Conservation (phyloP, 441 rosid species). For the Croton setiger region DNA sequence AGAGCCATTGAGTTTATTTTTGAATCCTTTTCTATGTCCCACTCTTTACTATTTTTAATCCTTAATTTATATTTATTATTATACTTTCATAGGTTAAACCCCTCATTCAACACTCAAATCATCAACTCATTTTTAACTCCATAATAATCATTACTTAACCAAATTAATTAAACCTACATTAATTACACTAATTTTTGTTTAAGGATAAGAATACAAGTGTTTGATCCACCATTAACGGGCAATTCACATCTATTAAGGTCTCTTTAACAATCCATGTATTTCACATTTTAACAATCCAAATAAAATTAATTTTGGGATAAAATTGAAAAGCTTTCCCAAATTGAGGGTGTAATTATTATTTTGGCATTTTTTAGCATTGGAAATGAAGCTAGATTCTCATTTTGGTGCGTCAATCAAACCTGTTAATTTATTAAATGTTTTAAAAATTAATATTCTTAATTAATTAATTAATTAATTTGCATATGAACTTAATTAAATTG, state of each 20-base stretch:
- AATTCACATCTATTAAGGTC: too few species aligned
- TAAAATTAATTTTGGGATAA: too few species aligned
- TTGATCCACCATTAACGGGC: constrained; percentile 7
- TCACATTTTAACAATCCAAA: too few species aligned
- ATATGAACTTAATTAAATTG: background rate
- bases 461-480: too few species aligned
- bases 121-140: background rate
- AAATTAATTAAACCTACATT: background rate
- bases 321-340: too few species aligned
- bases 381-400: too few species aligned
- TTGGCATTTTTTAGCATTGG: too few species aligned
- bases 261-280: too few species aligned
- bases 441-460: too few species aligned
- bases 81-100: background rate
- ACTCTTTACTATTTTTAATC: constrained; percentile 39
- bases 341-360: too few species aligned
- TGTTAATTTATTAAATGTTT: too few species aligned
- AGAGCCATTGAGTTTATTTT: constrained; percentile 32
- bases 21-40: constrained; percentile 39
- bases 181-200: background rate
- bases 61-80: background rate
- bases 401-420: too few species aligned
- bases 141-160: background rate
- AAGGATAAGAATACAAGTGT: background rate
- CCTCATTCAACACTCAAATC: background rate